Evolutionary conservation across 1,139 yeast species (phyloP).

Genomic region (Meyerozyma smithsonii): DNA sequence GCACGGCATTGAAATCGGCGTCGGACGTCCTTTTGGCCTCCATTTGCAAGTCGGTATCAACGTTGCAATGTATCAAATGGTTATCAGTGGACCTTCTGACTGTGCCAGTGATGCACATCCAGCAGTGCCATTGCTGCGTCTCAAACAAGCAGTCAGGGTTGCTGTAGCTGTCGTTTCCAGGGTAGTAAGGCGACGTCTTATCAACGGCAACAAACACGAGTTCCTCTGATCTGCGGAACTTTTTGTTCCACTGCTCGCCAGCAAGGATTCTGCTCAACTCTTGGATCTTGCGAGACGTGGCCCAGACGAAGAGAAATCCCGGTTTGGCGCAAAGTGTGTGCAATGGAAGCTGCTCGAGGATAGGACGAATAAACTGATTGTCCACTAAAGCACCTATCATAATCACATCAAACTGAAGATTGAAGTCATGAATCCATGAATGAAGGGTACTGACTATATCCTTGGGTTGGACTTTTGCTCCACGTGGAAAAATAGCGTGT

Average conservation of each 20-base stretch:
- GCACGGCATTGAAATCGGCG: slow-evolving; percentile 42
- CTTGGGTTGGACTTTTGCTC: slow-evolving; percentile 49
- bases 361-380: slow-evolving; percentile 58
- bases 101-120: slow-evolving; percentile 97
- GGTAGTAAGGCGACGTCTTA: slow-evolving; percentile 56
- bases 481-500: slow-evolving; percentile 61
- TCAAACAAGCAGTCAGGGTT: slow-evolving; percentile 24
- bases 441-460: slow-evolving; percentile 54
- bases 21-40: slow-evolving; percentile 12
- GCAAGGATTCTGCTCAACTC: slow-evolving; percentile 56
- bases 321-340: slow-evolving; percentile 76
- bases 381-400: slow-evolving; percentile 86
- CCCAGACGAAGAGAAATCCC: slow-evolving; percentile 84
- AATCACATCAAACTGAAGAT: slow-evolving; percentile 75
- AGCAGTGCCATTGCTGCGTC: slow-evolving; percentile 83
- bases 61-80: slow-evolving; percentile 84
- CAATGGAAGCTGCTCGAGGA: slow-evolving; percentile 62
- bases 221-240: slow-evolving; percentile 86
- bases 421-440: slow-evolving; percentile 54
- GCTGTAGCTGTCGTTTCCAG: slow-evolving; percentile 26
- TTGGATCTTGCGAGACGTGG: slow-evolving; percentile 65
- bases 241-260: slow-evolving; percentile 60
- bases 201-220: slow-evolving; percentile 64
- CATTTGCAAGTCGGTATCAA: slow-evolving; percentile 78
- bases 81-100: slow-evolving; percentile 80